These are phyloP conservation scores for Ceratonia siliqua DNA, from an alignment of 306 rosid species.

Conservation along the genomic window DNA sequence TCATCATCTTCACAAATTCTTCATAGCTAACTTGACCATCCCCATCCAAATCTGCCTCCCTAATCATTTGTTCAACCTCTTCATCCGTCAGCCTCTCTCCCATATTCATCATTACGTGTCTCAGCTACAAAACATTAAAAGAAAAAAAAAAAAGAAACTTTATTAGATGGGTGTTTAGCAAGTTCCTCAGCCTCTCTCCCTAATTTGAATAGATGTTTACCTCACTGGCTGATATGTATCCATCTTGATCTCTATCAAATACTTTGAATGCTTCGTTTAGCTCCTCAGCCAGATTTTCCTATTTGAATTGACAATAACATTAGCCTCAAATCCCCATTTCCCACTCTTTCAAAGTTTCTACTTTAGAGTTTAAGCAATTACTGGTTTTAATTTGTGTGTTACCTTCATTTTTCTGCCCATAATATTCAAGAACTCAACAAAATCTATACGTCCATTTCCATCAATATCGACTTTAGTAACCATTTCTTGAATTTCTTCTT, in stretches of 20 bases:
- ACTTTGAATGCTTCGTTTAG: constrained; percentile 84
- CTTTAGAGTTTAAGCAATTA: not conserved
- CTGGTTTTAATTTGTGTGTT: not conserved
- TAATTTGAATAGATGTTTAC: no score
- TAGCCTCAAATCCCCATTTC: not conserved
- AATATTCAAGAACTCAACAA: constrained; percentile 70
- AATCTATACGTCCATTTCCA: constrained; percentile 75
- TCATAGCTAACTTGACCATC: constrained; percentile 77
- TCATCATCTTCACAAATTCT: constrained; percentile 68
- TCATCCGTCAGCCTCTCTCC: constrained; percentile 75
- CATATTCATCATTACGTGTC: constrained; percentile 66
- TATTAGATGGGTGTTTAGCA: no score
- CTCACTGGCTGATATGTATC: constrained; percentile 77
- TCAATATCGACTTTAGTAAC: constrained; percentile 62
- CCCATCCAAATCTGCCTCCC: constrained; percentile 80
- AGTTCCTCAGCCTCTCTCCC: no score
- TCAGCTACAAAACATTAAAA: constrained; percentile 38
- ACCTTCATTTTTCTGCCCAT: constrained; percentile 87
- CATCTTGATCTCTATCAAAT: constrained; percentile 81
- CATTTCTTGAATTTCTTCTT: constrained; percentile 75
- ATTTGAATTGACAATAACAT: constrained; percentile 7
- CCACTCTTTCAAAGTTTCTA: not conserved
- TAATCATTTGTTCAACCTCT: constrained; percentile 75
- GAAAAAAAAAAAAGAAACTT: no score
- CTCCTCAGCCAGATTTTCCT: constrained; percentile 60